Evolutionary conservation across 768 basidiomycete genomes (phyloP).

Genomic region (Termitomyces sp.): DNA sequence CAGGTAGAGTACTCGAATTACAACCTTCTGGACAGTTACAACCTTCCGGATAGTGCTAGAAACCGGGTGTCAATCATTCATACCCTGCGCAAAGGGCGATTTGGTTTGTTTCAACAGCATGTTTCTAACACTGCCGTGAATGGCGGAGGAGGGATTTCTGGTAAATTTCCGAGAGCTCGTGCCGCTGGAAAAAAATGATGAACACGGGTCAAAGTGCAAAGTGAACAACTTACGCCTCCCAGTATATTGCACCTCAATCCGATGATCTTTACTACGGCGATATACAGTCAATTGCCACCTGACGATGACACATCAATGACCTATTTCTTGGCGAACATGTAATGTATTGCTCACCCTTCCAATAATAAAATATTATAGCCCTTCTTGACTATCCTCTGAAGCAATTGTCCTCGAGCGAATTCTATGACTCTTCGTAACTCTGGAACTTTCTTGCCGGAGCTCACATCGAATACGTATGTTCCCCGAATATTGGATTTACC

Average conservation of each 20-base stretch:
- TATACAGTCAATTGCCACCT: conserved; percentile 68
- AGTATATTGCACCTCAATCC: conserved; percentile 64
- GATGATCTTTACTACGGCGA: conserved; percentile 54
- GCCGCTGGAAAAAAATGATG: conserved; percentile 35
- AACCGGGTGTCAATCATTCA: background rate
- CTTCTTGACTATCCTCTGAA: conserved; percentile 46
- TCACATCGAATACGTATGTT: conserved; percentile 61
- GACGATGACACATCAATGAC: conserved; percentile 4
- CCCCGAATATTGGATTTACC: conserved; percentile 47
- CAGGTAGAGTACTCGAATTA: background rate
- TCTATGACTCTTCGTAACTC: conserved; percentile 48
- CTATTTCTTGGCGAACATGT: background rate
- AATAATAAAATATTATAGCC: conserved; percentile 58
- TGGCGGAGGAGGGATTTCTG: conserved; percentile 47
- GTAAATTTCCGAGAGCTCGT: conserved; percentile 41
- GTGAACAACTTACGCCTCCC: conserved; percentile 44
- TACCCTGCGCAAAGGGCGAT: background rate
- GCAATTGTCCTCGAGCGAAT: conserved; percentile 60
- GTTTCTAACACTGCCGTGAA: conserved; percentile 61
- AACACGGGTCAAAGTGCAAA: background rate
- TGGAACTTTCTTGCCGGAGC: conserved; percentile 33
- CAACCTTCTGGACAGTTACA: background rate
- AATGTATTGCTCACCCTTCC: conserved; percentile 48
- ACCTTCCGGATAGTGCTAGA: background rate
- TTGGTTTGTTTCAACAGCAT: conserved; percentile 15